phyloP scores from a whole-genome alignment of 1,139 yeast species.

The Geotrichum cucujoidarum region DNA sequence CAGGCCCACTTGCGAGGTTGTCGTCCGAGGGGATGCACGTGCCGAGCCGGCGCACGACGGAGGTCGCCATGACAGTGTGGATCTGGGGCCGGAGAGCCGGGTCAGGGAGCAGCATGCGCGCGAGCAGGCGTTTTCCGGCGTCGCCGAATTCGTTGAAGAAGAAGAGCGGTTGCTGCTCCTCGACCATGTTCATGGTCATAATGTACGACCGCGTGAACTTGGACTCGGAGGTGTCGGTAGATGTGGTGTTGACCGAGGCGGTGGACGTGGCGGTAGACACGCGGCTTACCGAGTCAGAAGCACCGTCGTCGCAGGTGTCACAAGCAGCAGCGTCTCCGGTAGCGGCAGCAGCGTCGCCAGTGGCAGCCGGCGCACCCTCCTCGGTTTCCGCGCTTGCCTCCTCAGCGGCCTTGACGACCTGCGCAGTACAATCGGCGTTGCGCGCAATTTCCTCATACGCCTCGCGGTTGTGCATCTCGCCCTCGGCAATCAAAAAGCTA shows the following conservation, averaged over 20 bases:
- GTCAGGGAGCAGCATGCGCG: slow-evolving; percentile 61
- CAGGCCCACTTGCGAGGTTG: slow-evolving; percentile 1
- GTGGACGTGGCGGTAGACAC: slow-evolving; percentile 11
- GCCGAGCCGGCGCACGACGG: slow-evolving; percentile 6
- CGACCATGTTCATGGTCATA: slow-evolving; percentile 17
- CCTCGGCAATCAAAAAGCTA: slow-evolving; percentile 11
- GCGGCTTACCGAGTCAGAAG: slow-evolving; percentile 13
- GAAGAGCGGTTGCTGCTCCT: slow-evolving; percentile 66
- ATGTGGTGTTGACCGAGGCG: slow-evolving; percentile 5
- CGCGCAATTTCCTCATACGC: slow-evolving; percentile 8
- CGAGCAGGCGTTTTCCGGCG: slow-evolving; percentile 27
- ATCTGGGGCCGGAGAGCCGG: slow-evolving; percentile 70
- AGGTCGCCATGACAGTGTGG: slow-evolving; percentile 49
- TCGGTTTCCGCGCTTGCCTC: background rate
- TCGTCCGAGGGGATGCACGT: slow-evolving; percentile 14
- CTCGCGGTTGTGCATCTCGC: slow-evolving; percentile 16
- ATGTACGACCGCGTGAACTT: slow-evolving; percentile 12
- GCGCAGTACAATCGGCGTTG: slow-evolving; percentile 8
- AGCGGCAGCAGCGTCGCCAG: slow-evolving; percentile 8
- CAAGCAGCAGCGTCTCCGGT: too few species aligned
- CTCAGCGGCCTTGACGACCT: slow-evolving; percentile 1
- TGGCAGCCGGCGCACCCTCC: slow-evolving; percentile 2
- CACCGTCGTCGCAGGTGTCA: too few species aligned
- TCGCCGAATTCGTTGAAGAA: slow-evolving; percentile 31
- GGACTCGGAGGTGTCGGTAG: background rate